Percentiles rank a stretch among this genome's conserved stretches.
phyloP scores from a whole-genome alignment of 768 basidiomycete species.

The Macrocybe gigantea region DNA sequence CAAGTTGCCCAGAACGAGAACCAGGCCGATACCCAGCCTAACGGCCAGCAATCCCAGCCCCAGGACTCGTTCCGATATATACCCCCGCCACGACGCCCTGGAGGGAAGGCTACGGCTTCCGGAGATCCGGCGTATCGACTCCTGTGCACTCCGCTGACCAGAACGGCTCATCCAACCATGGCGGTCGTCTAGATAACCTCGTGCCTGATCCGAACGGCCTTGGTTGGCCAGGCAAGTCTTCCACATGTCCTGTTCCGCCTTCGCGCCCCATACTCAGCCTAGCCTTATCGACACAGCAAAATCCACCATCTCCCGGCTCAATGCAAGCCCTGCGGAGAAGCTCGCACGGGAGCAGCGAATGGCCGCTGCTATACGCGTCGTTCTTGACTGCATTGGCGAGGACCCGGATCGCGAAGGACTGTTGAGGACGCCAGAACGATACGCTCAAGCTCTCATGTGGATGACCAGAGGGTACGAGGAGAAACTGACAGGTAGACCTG shows the following conservation, averaged over 20 bases:
- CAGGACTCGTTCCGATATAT: constrained; percentile 2
- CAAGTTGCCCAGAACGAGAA: background rate
- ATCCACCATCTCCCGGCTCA: constrained; percentile 79
- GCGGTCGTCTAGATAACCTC: constrained; percentile 26
- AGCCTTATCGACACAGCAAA: constrained; percentile 54
- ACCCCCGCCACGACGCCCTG: constrained; percentile 27
- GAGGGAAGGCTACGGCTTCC: constrained; percentile 81
- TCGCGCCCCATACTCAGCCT: background rate
- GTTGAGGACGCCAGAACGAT: constrained; percentile 86
- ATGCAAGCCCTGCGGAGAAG: constrained; percentile 72
- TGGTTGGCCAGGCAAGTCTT: constrained; percentile 81
- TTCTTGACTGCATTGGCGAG: constrained; percentile 97
- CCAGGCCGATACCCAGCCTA: constrained; percentile 6
- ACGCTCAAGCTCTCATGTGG: constrained; percentile 96
- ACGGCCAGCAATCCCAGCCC: constrained; percentile 18
- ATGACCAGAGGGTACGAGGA: constrained; percentile 99
- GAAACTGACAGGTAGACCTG: constrained; percentile 66
- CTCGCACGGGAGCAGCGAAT: constrained; percentile 70
- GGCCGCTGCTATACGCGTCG: constrained; percentile 78
- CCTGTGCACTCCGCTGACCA: constrained; percentile 36
- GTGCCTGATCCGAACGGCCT: constrained; percentile 68
- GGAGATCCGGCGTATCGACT: constrained; percentile 62
- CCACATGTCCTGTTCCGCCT: background rate
- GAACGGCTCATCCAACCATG: constrained; percentile 30
- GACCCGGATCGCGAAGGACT: constrained; percentile 96